These are phyloP conservation scores for Crucihimalaya himalaica DNA, from an alignment of 345 rosid species.

Conservation along the genomic window DNA sequence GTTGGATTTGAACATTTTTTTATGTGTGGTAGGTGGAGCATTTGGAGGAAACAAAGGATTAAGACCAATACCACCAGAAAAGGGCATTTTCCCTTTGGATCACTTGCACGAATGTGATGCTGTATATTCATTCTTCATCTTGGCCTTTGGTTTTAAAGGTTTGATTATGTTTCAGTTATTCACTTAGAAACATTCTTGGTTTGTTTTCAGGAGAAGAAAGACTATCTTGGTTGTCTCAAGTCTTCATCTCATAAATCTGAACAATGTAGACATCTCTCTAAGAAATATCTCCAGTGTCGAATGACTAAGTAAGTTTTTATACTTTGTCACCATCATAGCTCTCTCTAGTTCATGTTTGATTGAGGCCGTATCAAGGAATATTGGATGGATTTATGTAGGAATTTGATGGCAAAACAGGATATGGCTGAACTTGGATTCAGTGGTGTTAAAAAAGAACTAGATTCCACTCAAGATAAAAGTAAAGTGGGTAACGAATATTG, in stretches of 20 bases:
- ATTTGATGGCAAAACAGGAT: constrained; percentile 92
- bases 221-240: constrained; percentile 81
- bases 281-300: constrained; percentile 84
- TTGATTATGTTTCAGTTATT: not conserved
- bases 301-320: constrained; percentile 74
- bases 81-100: constrained; percentile 92
- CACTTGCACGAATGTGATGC: constrained; percentile 81
- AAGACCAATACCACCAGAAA: constrained; percentile 92
- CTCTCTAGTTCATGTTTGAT: not conserved
- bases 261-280: constrained; percentile 69
- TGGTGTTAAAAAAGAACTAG: constrained; percentile 42
- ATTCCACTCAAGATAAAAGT: constrained; percentile 35
- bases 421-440: constrained; percentile 83
- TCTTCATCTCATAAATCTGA: constrained; percentile 75
- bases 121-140: constrained; percentile 48
- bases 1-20: not conserved
- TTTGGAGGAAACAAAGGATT: constrained; percentile 93
- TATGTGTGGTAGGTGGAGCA: constrained; percentile 68
- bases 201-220: constrained; percentile 72
- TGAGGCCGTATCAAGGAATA: not conserved
- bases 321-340: not conserved
- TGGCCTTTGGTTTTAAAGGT: not conserved
- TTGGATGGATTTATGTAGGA: constrained; percentile 48
- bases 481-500: constrained; percentile 23
- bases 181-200: not conserved